Evolutionary conservation across 2,329 filamentous ascomycete genomes (phyloP).

Genomic region (Aureobasidium lini): DNA sequence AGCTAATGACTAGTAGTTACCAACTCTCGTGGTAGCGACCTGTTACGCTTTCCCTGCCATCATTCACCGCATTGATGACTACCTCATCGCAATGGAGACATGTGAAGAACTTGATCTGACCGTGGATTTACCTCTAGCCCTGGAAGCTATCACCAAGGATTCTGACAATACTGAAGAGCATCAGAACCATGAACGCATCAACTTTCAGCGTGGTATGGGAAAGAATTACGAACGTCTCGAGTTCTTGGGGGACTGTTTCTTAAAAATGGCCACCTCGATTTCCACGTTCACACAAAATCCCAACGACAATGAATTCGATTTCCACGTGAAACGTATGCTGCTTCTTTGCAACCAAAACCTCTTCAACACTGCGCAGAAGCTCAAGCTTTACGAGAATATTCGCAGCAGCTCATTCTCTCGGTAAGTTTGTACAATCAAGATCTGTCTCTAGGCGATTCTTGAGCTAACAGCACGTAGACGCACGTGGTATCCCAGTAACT

Average conservation of each 20-base stretch:
- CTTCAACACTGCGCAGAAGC: slow-evolving; percentile 64
- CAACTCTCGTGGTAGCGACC: slow-evolving; percentile 62
- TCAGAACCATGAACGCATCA: slow-evolving; percentile 52
- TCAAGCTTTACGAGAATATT: slow-evolving; percentile 66
- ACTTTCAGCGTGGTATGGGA: slow-evolving; percentile 79
- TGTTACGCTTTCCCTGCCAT: slow-evolving; percentile 73
- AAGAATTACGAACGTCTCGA: slow-evolving; percentile 92
- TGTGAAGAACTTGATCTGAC: slow-evolving; percentile 57
- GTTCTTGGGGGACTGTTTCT: slow-evolving; percentile 84
- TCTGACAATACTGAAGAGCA: slow-evolving; percentile 76
- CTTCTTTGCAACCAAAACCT: slow-evolving; percentile 89
- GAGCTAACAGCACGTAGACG: slow-evolving; percentile 46
- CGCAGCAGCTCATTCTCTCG: slow-evolving; percentile 71
- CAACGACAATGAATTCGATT: slow-evolving; percentile 73
- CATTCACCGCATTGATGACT: slow-evolving; percentile 74
- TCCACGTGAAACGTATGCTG: slow-evolving; percentile 84
- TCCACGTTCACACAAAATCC: slow-evolving; percentile 72
- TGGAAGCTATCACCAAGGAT: slow-evolving; percentile 90
- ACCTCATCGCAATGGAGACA: slow-evolving; percentile 71
- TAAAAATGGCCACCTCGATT: slow-evolving; percentile 94
- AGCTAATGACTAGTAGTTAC: slow-evolving; percentile 46
- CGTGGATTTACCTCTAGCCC: slow-evolving; percentile 60
- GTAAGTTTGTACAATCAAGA: neutral
- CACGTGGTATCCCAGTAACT: slow-evolving; percentile 79
- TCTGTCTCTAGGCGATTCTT: neutral